Evolutionary conservation across 352 stramenopile species (phyloP), one percentile per base, ranked within the genome.

Genomic region (Phytopythium boreale): DNA sequence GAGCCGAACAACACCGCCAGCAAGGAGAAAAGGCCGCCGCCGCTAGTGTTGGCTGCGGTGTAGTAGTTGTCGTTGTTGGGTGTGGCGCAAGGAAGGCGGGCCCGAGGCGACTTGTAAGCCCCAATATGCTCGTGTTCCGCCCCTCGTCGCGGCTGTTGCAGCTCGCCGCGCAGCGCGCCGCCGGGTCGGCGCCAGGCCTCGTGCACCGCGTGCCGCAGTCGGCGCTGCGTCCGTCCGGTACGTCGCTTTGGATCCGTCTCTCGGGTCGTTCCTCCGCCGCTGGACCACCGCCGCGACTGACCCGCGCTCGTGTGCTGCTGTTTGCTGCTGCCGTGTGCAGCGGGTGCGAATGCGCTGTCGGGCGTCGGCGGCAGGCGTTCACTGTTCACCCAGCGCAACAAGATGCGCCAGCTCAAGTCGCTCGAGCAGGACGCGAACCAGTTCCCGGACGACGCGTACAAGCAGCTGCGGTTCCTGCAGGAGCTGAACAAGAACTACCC

Each of bases 401-500:
- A 90, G 59, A 82, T 89, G 56, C 91, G 90, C 58, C 81, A 92
- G 36, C 77, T 96, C 53, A 96, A 96, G 79, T 73, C 72, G 66
- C 72, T 96, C 51, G 86, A 96, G 62, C 79, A 94, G 60, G 76
- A 89, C 49, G 88, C 88, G 63, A 95, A 96, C 66, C 64, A 76
- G 57, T 72, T 82, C 31, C 84, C 85, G 0, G 84, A 93, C 11
- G 87, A 96, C 63, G 61, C 86, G 44, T 89, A 77, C 71, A 74
- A 80, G 15, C 88, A 96, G 60, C 67, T 92, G 60, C 87, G 88
- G 26, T 93, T 96, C 61, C 60, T 96, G 46, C 86, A 94, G 72
- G 84, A 92, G 41, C 84, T 96, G 15, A 96, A 96, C 79, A 90
- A 92, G 58, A 84, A 87, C 66, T 92, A 95, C 62, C 88, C 88